Conservation (phyloP, 805 yeast species). For the Hanseniaspora valbyensis region DNA sequence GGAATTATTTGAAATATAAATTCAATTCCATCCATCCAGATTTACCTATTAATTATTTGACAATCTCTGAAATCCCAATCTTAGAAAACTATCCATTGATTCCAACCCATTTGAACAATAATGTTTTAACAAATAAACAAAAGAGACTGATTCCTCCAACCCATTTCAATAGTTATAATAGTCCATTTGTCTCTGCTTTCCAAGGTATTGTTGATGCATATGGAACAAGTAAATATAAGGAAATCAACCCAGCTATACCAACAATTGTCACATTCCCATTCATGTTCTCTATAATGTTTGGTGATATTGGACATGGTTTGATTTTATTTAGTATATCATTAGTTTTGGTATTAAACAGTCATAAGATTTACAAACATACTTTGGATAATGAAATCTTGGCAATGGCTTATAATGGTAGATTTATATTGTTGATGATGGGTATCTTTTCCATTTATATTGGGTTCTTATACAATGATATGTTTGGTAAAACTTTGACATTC, state of each 20-base stretch:
- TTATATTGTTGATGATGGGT: conserved; percentile 87
- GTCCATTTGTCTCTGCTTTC: conserved; percentile 86
- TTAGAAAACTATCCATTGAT: conserved; percentile 27
- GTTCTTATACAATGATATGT: conserved; percentile 80
- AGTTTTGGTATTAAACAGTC: conserved; percentile 62
- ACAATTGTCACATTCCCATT: conserved; percentile 94
- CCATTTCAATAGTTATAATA: conserved; percentile 63
- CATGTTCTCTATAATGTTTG: conserved; percentile 98
- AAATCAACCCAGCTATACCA: conserved; percentile 91
- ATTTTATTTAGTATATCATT: conserved; percentile 66
- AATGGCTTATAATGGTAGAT: conserved; percentile 92
- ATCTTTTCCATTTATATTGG: conserved; percentile 93
- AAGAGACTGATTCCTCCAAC: conserved; percentile 68
- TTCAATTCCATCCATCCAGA: conserved; percentile 24
- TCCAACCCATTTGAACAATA: conserved; percentile 13
- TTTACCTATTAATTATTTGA: conserved; percentile 10
- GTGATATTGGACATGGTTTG: conserved; percentile 94
- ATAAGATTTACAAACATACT: conserved; percentile 51
- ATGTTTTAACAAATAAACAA: conserved; percentile 32
- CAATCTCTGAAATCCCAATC: conserved; percentile 9
- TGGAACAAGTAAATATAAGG: conserved; percentile 86
- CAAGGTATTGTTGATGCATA: conserved; percentile 92
- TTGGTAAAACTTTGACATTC: conserved; percentile 79
- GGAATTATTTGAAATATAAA: conserved; percentile 45
- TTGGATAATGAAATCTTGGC: conserved; percentile 82